phyloP scores from a whole-genome alignment of 805 yeast species.

The Metschnikowia hibisci region DNA sequence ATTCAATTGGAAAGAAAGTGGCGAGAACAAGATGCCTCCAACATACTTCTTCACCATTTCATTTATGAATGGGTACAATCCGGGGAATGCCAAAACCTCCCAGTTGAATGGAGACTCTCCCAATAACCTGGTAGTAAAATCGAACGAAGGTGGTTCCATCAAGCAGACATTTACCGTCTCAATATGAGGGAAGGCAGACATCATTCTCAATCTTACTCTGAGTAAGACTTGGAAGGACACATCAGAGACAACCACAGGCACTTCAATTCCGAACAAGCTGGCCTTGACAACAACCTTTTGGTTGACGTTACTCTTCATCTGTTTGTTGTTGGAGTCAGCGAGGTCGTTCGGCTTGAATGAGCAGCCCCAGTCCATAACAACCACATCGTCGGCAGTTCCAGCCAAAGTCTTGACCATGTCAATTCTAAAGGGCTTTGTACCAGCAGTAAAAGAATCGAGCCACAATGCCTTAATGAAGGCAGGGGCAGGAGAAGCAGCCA shows the following conservation, averaged over 20 bases:
- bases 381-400: constrained; percentile 87
- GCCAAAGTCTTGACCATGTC: constrained; percentile 86
- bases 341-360: constrained; percentile 90
- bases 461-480: constrained; percentile 78
- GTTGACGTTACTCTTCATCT: constrained; percentile 77
- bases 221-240: constrained; percentile 71
- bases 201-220: constrained; percentile 84
- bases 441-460: constrained; percentile 85
- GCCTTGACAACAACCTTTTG: constrained; percentile 76
- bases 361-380: constrained; percentile 96
- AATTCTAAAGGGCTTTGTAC: constrained; percentile 93
- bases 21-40: constrained; percentile 85
- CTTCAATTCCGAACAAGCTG: constrained; percentile 72
- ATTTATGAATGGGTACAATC: constrained; percentile 74
- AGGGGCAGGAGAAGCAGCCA: constrained; percentile 77
- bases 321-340: constrained; percentile 81
- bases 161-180: constrained; percentile 86
- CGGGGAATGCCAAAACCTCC: constrained; percentile 86
- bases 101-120: constrained; percentile 84
- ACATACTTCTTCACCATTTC: constrained; percentile 81
- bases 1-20: constrained; percentile 90
- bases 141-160: constrained; percentile 83
- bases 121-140: constrained; percentile 67
- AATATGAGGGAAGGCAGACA: constrained; percentile 86
- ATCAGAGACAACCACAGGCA: constrained; percentile 79